Percentiles rank a stretch among this genome's conserved stretches.
Conservation (phyloP, 306 rosid genomes). For the Luffa aegyptiaca region DNA sequence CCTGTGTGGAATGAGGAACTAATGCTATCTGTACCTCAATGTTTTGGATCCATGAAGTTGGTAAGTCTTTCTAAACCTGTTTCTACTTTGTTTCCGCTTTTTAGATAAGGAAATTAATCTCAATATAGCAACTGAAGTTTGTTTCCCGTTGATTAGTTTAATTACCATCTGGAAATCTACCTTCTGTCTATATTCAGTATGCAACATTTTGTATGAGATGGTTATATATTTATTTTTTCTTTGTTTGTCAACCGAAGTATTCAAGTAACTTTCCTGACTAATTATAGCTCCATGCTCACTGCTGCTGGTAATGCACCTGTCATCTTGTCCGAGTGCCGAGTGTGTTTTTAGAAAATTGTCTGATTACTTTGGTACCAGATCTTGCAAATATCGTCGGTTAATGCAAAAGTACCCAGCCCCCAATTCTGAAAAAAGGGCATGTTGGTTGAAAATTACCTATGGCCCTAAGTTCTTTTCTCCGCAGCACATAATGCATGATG, state of each 20-base stretch:
- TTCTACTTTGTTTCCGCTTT: neutral
- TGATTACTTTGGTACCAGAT: neutral
- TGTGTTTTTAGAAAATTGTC: neutral
- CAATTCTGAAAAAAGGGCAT: neutral
- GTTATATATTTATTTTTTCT: neutral
- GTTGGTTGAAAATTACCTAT: neutral
- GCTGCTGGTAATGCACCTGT: neutral
- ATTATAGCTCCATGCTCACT: neutral
- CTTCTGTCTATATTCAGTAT: neutral
- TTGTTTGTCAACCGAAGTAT: neutral
- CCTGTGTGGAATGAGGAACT: constrained; percentile 98
- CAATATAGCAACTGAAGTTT: neutral
- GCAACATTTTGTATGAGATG: neutral
- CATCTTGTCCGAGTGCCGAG: neutral
- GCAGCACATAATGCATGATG: neutral
- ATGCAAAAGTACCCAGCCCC: neutral
- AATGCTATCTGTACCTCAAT: constrained; percentile 89
- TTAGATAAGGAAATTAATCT: neutral
- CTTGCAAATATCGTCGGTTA: neutral
- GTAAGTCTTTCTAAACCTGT: constrained; percentile 32
- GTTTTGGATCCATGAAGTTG: constrained; percentile 67
- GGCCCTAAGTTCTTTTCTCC: no score
- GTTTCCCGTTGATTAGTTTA: neutral
- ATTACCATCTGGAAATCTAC: neutral
- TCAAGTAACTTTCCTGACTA: neutral